phyloP scores from a whole-genome alignment of 2,329 filamentous ascomycete species.

The Phaeomoniella chlamydospora region DNA sequence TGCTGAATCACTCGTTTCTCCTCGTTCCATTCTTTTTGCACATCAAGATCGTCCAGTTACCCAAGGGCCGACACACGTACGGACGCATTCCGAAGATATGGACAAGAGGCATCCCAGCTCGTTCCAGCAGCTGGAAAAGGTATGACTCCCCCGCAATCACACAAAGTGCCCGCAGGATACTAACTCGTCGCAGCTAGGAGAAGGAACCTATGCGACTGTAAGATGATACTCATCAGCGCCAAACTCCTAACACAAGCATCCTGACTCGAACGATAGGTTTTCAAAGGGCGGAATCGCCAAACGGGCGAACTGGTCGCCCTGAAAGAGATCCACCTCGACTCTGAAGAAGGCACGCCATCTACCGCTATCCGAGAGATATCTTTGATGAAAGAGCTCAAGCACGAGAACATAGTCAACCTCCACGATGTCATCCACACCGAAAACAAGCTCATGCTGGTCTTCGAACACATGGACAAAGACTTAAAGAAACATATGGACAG shows the following conservation, averaged over 20 bases:
- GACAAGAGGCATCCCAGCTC: slow-evolving; percentile 89
- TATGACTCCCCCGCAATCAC: slow-evolving; percentile 10
- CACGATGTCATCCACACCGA: slow-evolving; percentile 99
- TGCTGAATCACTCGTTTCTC: slow-evolving; percentile 12
- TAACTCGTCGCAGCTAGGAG: slow-evolving; percentile 51
- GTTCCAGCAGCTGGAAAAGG: slow-evolving; percentile 96
- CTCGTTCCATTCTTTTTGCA: slow-evolving; percentile 11
- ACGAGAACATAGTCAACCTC: slow-evolving; percentile 93
- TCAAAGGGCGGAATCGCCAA: slow-evolving; percentile 94
- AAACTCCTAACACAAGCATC: not conserved
- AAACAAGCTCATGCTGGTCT: slow-evolving; percentile 99
- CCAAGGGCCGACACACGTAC: slow-evolving; percentile 3
- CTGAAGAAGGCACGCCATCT: slow-evolving; percentile 91
- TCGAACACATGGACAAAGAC: slow-evolving; percentile 98
- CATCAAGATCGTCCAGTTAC: slow-evolving; percentile 6
- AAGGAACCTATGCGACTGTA: slow-evolving; percentile 97
- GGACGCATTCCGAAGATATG: slow-evolving; percentile 37
- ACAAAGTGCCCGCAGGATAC: slow-evolving; percentile 4
- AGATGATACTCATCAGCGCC: slow-evolving; percentile 13
- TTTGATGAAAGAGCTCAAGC: slow-evolving; percentile 97
- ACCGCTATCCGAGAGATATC: slow-evolving; percentile 98
- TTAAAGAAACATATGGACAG: slow-evolving; percentile 98
- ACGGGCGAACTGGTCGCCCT: slow-evolving; percentile 92
- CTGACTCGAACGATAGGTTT: slow-evolving; percentile 49
- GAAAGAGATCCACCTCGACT: slow-evolving; percentile 98